Conservation (phyloP, 2,329 filamentous ascomycete genomes). For the Sporothrix brunneoviolacea region DNA sequence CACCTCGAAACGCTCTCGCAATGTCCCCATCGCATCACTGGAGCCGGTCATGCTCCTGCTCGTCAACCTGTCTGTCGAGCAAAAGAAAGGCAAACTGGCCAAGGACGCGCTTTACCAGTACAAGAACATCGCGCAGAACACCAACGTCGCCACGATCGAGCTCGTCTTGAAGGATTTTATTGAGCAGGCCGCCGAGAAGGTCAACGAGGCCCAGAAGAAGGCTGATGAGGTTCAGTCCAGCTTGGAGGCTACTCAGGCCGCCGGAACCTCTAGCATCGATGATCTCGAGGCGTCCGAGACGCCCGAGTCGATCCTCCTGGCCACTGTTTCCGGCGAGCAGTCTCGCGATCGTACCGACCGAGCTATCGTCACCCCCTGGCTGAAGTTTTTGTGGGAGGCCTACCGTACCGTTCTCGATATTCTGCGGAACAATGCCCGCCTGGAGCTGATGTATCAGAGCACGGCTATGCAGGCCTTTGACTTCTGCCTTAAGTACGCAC, state of each 20-base stretch:
- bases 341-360: constrained; percentile 95
- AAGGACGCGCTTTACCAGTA: constrained; percentile 99
- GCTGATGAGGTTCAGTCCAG: constrained; percentile 89
- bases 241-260: constrained; percentile 59
- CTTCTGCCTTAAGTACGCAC: constrained; percentile 95
- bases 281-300: constrained; percentile 97
- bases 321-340: constrained; percentile 96
- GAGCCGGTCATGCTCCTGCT: constrained; percentile 98
- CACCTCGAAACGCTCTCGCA: constrained; percentile 94
- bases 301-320: constrained; percentile 93
- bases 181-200: constrained; percentile 91
- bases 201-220: constrained; percentile 90
- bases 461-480: constrained; percentile 98
- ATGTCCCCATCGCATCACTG: constrained; percentile 89
- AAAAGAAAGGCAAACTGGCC: constrained; percentile 95
- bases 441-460: constrained; percentile 97
- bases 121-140: constrained; percentile 99
- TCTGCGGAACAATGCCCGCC: constrained; percentile 94
- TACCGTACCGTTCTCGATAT: constrained; percentile 98
- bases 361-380: constrained; percentile 96
- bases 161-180: constrained; percentile 97
- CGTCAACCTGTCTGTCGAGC: constrained; percentile 92
- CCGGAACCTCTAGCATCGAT: constrained; percentile 70
- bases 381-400: constrained; percentile 99
- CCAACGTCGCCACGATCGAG: constrained; percentile 97